Percentiles rank a stretch among this genome's conserved stretches.
Conservation (phyloP, 495 filamentous ascomycete species). For the Aspergillus diversus region DNA sequence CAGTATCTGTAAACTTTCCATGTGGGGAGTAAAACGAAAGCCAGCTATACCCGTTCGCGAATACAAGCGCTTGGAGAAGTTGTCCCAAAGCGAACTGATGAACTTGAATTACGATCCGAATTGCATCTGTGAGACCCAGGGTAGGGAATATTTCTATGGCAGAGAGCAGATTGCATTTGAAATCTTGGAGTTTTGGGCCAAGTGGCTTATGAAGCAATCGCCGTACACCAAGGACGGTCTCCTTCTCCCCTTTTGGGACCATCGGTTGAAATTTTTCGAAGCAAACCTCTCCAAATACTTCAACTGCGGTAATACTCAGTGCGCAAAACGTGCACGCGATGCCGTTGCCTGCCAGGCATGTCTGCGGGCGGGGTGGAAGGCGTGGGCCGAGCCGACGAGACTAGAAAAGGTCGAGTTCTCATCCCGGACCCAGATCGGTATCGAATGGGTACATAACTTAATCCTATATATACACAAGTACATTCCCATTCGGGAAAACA, state of each 20-base stretch:
- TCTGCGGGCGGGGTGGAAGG: constrained; percentile 14
- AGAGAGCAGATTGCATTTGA: constrained; percentile 11
- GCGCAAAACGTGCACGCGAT: constrained; percentile 8
- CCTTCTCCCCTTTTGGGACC: constrained; percentile 19
- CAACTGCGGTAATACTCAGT: constrained; percentile 2
- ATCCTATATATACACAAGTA: constrained; percentile 15
- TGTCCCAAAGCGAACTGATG: constrained; percentile 18
- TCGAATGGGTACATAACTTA: constrained; percentile 12
- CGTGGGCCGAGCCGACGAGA: neutral
- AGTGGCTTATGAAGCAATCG: constrained; percentile 15
- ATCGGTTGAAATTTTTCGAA: constrained; percentile 17
- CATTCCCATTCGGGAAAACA: constrained; percentile 9
- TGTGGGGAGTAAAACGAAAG: constrained; percentile 9
- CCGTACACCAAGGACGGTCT: constrained; percentile 15
- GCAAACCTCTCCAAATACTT: constrained; percentile 1
- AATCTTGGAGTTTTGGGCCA: constrained; percentile 19
- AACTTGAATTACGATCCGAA: constrained; percentile 18
- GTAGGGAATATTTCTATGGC: constrained; percentile 21
- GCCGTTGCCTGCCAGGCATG: constrained; percentile 14
- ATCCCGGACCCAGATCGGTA: constrained; percentile 16
- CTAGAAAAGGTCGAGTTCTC: constrained; percentile 18
- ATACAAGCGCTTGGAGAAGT: constrained; percentile 20
- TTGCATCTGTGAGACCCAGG: constrained; percentile 15
- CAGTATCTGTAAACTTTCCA: constrained; percentile 13
- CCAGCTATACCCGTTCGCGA: constrained; percentile 8